Conservation (phyloP, 768 basidiomycete species). For the Tephrocybe sp. region DNA sequence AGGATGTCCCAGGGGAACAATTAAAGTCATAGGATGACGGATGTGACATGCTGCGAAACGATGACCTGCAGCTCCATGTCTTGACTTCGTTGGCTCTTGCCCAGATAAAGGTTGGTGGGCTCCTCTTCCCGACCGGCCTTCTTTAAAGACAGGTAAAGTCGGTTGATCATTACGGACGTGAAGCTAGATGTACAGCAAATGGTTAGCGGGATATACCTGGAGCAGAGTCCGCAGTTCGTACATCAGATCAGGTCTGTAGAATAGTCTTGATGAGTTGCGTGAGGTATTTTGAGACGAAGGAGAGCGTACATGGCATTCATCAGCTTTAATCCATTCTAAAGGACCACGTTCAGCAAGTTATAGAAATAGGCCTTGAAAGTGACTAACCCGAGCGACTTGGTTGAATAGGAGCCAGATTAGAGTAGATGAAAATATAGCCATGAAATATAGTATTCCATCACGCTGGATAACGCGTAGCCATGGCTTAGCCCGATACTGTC, state of each 20-base stretch:
- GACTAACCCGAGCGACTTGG: neutral
- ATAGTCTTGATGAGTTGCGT: neutral
- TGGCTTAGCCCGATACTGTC: conserved; percentile 8
- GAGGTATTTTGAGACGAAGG: neutral
- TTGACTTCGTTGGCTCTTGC: neutral
- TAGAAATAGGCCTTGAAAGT: neutral
- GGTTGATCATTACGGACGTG: conserved; percentile 19
- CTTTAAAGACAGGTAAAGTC: conserved; percentile 19
- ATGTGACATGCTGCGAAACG: conserved; percentile 10
- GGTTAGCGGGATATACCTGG: neutral
- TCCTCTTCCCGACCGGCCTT: conserved; percentile 12
- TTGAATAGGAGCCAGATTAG: conserved; percentile 16
- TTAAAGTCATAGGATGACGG: neutral
- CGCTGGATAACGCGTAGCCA: conserved; percentile 17
- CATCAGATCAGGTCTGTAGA: conserved; percentile 11
- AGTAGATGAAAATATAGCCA: conserved; percentile 21
- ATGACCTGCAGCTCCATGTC: conserved; percentile 10
- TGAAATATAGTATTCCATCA: conserved; percentile 19
- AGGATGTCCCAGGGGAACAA: no score
- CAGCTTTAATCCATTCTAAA: conserved; percentile 3
- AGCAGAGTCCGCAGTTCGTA: neutral
- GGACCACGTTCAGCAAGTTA: neutral
- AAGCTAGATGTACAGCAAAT: conserved; percentile 10
- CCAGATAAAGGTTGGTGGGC: neutral
- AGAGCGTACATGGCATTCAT: conserved; percentile 9